Evolutionary conservation across 2,329 filamentous ascomycete species (phyloP).

Genomic region (Arthrobotrys conoides): DNA sequence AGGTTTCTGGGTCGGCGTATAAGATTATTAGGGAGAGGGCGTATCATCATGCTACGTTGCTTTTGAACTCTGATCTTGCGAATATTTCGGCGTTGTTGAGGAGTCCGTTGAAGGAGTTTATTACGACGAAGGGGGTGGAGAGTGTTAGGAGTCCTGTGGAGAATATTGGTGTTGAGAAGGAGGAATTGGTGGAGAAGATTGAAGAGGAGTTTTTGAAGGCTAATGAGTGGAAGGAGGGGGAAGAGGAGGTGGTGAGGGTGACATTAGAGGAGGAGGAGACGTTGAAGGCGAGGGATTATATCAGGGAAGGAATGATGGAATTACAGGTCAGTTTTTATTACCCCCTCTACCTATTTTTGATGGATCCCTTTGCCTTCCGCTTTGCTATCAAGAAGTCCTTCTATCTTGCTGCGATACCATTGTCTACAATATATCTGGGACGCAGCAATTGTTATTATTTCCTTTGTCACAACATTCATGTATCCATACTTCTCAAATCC

Average conservation of each 20-base stretch:
- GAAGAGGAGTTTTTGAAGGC: conserved; percentile 74
- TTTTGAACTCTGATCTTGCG: conserved; percentile 81
- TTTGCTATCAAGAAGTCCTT: neutral
- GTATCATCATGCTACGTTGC: conserved; percentile 92
- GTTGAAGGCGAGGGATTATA: conserved; percentile 70
- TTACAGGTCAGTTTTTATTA: conserved; percentile 70
- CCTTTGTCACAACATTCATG: neutral
- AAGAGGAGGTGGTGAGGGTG: conserved; percentile 67
- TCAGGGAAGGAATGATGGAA: conserved; percentile 76
- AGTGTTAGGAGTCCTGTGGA: conserved; percentile 88
- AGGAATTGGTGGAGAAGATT: conserved; percentile 72
- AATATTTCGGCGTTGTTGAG: conserved; percentile 79
- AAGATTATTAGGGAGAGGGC: conserved; percentile 86
- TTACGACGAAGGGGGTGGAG: conserved; percentile 87
- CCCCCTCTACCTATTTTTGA: neutral
- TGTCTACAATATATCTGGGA: conserved; percentile 4
- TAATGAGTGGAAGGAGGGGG: neutral
- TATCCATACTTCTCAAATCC: conserved; percentile 5
- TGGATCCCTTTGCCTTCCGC: neutral
- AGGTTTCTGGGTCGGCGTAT: conserved; percentile 94
- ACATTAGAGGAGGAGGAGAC: conserved; percentile 71
- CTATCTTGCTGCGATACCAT: conserved; percentile 44
- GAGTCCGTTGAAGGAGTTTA: conserved; percentile 82
- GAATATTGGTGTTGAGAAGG: conserved; percentile 78
- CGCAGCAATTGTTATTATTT: conserved; percentile 31